Conservation (phyloP, 176 grass and related monocot species). For the Oryza coarctata region DNA sequence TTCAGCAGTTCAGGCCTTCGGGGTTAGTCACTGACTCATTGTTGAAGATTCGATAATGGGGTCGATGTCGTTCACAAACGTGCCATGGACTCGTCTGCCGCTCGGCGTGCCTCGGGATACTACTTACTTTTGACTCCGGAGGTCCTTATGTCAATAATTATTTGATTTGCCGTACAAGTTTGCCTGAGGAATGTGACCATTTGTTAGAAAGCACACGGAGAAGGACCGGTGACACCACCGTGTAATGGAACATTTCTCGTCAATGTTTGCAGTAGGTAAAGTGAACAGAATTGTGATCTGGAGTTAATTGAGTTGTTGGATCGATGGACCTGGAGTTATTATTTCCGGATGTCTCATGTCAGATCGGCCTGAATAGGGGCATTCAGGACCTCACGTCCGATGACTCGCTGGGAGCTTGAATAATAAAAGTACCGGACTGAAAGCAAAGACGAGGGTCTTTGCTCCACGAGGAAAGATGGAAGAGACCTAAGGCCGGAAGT, state of each 20-base stretch:
- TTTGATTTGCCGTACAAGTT: not conserved
- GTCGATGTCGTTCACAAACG: not conserved
- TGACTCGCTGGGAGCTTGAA: not conserved
- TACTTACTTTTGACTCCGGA: not conserved
- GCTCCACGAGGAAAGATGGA: not conserved
- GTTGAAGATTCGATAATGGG: not conserved
- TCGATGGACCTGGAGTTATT: not conserved
- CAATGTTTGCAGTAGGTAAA: not conserved
- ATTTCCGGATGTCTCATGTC: not conserved
- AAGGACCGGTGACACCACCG: not conserved
- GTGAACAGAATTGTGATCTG: not conserved
- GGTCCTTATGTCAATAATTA: not conserved
- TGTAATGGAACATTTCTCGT: not conserved
- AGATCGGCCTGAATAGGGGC: not conserved
- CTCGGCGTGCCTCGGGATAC: not conserved
- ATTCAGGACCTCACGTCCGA: not conserved
- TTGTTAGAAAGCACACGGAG: not conserved
- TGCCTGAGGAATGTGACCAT: not conserved
- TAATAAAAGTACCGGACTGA: not conserved
- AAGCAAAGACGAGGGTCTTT: not conserved
- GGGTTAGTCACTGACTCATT: too few species aligned
- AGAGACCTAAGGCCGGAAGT: not conserved
- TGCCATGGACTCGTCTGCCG: not conserved
- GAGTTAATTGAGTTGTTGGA: constrained; percentile 26
- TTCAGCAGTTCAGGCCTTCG: too few species aligned